A percentile compares a stretch with the other conserved stretches of the same genome.
Conservation (phyloP, 768 basidiomycete species). For the Trametes punicea region DNA sequence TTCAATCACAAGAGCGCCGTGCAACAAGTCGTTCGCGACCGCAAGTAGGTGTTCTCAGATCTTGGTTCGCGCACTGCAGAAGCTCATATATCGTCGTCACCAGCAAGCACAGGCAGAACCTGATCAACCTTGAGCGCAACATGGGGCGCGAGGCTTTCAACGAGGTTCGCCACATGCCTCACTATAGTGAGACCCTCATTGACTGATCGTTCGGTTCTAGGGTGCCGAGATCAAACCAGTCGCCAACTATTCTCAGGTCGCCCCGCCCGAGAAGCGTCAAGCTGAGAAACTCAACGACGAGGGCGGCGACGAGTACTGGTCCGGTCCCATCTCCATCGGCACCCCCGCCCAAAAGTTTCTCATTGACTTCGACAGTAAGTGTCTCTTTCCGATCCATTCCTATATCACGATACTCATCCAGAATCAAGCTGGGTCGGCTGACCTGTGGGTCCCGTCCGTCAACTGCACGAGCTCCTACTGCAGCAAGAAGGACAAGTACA, state of each 20-base stretch:
- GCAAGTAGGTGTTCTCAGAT: slow-evolving; percentile 9
- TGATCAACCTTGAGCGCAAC: slow-evolving; percentile 16
- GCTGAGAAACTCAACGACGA: slow-evolving; percentile 24
- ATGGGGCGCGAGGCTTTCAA: slow-evolving; percentile 10
- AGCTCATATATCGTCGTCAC: not conserved
- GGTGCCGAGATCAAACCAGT: slow-evolving; percentile 20
- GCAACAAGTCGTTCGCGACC: not conserved
- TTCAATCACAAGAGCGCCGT: slow-evolving; percentile 16
- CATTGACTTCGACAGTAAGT: slow-evolving; percentile 20
- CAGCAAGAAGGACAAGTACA: slow-evolving; percentile 26
- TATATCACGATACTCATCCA: not conserved
- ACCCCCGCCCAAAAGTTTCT: slow-evolving; percentile 36
- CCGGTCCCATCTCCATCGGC: slow-evolving; percentile 45
- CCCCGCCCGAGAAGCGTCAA: slow-evolving; percentile 13
- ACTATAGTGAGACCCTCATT: not conserved
- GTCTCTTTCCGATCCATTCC: no score
- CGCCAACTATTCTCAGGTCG: not conserved
- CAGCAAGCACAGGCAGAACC: slow-evolving; percentile 22
- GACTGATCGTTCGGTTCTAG: not conserved
- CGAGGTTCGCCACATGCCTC: not conserved
- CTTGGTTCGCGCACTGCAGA: not conserved
- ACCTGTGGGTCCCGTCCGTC: slow-evolving; percentile 21
- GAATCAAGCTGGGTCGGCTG: slow-evolving; percentile 16
- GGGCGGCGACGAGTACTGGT: slow-evolving; percentile 33
- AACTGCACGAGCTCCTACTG: slow-evolving; percentile 17